These are phyloP conservation scores for Magnaporthales sp. DNA, from an alignment of 2,329 filamentous ascomycete genomes.

Conservation along the genomic window DNA sequence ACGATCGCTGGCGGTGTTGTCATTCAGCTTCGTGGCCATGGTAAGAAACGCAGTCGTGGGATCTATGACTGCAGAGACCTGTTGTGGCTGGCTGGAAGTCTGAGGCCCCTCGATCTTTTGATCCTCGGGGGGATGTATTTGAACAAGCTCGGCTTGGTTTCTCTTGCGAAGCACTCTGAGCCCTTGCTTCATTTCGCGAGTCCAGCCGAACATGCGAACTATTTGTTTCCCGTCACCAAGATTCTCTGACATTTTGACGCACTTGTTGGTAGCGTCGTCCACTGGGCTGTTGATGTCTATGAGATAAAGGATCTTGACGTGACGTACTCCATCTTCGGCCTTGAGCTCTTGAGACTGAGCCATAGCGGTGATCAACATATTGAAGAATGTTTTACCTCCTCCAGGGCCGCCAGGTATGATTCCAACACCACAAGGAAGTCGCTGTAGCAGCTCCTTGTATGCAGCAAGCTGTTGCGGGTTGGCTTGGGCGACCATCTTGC, in stretches of 20 bases:
- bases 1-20: not conserved
- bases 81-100: not conserved
- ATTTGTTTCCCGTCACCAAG: constrained; percentile 25
- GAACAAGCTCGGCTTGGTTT: not conserved
- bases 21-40: constrained; percentile 3
- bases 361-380: constrained; percentile 29
- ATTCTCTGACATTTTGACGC: constrained; percentile 25
- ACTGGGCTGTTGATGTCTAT: constrained; percentile 39
- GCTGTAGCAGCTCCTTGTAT: constrained; percentile 24
- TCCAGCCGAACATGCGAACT: constrained; percentile 32
- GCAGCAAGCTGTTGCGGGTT: constrained; percentile 28
- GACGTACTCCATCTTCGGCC: constrained; percentile 7
- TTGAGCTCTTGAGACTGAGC: constrained; percentile 11
- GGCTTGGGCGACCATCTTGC: constrained; percentile 20
- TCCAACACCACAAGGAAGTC: constrained; percentile 31
- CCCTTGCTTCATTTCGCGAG: constrained; percentile 24
- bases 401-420: constrained; percentile 38
- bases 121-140: not conserved
- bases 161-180: not conserved
- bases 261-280: constrained; percentile 34
- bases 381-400: constrained; percentile 39
- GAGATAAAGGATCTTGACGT: constrained; percentile 31
- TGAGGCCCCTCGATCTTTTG: constrained; percentile 1
- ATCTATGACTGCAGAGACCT: not conserved
- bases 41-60: not conserved